Conservation (phyloP, 2,329 filamentous ascomycete species). For the Apiospora saccharicola region DNA sequence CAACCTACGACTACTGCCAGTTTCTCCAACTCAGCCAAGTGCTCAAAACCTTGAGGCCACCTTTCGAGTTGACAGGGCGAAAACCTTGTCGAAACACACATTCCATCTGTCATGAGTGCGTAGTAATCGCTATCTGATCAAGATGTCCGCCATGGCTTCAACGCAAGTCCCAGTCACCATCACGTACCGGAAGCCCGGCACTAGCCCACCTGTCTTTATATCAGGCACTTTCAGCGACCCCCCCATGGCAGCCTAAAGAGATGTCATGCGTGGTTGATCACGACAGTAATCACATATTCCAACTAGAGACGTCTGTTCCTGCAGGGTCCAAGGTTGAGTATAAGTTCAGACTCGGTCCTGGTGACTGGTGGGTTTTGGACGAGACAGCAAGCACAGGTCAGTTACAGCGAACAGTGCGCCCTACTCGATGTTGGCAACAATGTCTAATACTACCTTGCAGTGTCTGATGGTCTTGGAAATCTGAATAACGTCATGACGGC, state of each 20-base stretch:
- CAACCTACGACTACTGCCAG: background rate
- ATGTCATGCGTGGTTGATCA: slow-evolving; percentile 64
- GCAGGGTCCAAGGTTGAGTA: slow-evolving; percentile 72
- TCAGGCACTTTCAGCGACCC: slow-evolving; percentile 70
- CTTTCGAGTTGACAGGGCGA: slow-evolving; percentile 11
- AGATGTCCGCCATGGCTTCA: slow-evolving; percentile 17
- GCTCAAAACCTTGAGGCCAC: slow-evolving; percentile 4
- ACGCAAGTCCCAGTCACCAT: slow-evolving; percentile 58
- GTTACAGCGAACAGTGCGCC: slow-evolving; percentile 20
- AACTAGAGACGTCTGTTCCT: slow-evolving; percentile 60
- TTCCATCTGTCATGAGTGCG: slow-evolving; percentile 19
- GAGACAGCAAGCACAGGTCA: slow-evolving; percentile 56
- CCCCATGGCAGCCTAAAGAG: slow-evolving; percentile 67
- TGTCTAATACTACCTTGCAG: slow-evolving; percentile 34
- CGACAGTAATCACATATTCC: slow-evolving; percentile 65
- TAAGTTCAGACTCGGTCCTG: slow-evolving; percentile 74
- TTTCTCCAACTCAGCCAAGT: slow-evolving; percentile 1
- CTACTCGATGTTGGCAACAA: slow-evolving; percentile 4
- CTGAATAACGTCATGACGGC: slow-evolving; percentile 55
- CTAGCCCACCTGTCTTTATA: slow-evolving; percentile 72
- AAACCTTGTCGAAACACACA: background rate
- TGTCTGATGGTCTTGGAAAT: slow-evolving; percentile 54
- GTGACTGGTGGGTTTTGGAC: slow-evolving; percentile 75
- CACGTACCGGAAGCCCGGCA: slow-evolving; percentile 65
- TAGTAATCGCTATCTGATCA: slow-evolving; percentile 18